A percentile compares a stretch with the other conserved stretches of the same genome.
phyloP scores from a whole-genome alignment of 768 basidiomycete genomes.

The Hebeloma cylindrosporum region DNA sequence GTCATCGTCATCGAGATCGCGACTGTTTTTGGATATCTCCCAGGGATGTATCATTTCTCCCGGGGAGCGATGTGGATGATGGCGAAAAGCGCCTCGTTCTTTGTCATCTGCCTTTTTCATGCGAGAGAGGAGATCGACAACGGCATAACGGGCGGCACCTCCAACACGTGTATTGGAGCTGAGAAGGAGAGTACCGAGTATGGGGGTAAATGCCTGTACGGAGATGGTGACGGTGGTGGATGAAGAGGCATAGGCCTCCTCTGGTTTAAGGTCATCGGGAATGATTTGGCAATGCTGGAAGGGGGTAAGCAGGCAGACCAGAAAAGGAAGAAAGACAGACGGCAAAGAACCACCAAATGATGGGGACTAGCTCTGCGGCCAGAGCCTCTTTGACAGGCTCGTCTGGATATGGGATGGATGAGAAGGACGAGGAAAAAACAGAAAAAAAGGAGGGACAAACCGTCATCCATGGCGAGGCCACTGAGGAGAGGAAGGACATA shows the following conservation, averaged over 20 bases:
- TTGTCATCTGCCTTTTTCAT: slow-evolving; percentile 61
- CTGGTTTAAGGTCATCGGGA: slow-evolving; percentile 43
- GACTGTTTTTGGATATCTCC: slow-evolving; percentile 13
- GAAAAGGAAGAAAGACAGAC: slow-evolving; percentile 30
- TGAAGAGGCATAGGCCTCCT: slow-evolving; percentile 35
- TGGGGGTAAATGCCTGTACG: slow-evolving; percentile 87
- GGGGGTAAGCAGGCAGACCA: slow-evolving; percentile 2
- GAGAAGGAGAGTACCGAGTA: slow-evolving; percentile 85
- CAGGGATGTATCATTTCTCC: slow-evolving; percentile 21
- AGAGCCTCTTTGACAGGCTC: slow-evolving; percentile 88
- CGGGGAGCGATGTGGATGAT: slow-evolving; percentile 12
- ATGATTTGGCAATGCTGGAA: slow-evolving; percentile 67
- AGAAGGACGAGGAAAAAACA: slow-evolving; percentile 5
- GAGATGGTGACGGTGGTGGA: slow-evolving; percentile 52
- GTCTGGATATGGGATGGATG: slow-evolving; percentile 44
- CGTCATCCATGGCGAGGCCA: slow-evolving; percentile 82
- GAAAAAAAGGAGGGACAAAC: slow-evolving; percentile 39
- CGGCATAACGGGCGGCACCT: slow-evolving; percentile 67
- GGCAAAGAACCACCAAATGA: slow-evolving; percentile 94
- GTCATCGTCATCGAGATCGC: slow-evolving; percentile 26
- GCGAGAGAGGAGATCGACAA: slow-evolving; percentile 76
- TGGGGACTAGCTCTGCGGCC: slow-evolving; percentile 70
- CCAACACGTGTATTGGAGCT: slow-evolving; percentile 75
- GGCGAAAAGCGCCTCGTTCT: slow-evolving; percentile 27
- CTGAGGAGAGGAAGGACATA: slow-evolving; percentile 92